phyloP scores from a whole-genome alignment of 2,329 filamentous ascomycete species.

The Alternaria gansuensis region DNA sequence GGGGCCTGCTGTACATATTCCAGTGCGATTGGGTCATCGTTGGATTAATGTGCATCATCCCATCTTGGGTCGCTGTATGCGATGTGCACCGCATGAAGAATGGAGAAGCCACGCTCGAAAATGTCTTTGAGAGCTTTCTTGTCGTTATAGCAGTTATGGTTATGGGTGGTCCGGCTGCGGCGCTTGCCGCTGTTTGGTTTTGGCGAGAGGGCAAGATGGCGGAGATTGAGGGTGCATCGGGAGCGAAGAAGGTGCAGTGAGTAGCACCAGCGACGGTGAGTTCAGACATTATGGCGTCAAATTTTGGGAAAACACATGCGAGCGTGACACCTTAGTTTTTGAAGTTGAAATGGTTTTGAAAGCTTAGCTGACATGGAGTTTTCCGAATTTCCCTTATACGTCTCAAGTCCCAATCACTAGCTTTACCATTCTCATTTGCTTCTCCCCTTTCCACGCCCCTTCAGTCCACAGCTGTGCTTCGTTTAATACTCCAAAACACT shows the following conservation, averaged over 20 bases:
- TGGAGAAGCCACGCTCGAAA: slow-evolving; percentile 16
- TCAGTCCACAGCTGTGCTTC: not conserved
- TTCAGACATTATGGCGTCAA: no score
- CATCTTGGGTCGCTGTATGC: slow-evolving; percentile 22
- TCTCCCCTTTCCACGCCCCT: not conserved
- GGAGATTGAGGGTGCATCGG: slow-evolving; percentile 19
- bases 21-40: slow-evolving; percentile 33
- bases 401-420: no score
- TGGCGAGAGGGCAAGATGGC: slow-evolving; percentile 31
- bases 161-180: slow-evolving; percentile 24
- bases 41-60: slow-evolving; percentile 11
- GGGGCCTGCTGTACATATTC: slow-evolving; percentile 30
- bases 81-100: slow-evolving; percentile 27
- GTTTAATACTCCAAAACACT: not conserved
- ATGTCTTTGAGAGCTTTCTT: slow-evolving; percentile 21
- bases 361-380: no score
- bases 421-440: no score
- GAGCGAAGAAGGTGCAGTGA: slow-evolving; percentile 23
- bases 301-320: no score
- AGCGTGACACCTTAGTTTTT: no score
- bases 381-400: no score
- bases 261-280: no score
- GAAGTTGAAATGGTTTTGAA: no score
- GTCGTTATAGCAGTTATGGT: slow-evolving; percentile 14
- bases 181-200: slow-evolving; percentile 27